Conservation (phyloP, 306 rosid genomes). For the Ochetophila trinervis region DNA sequence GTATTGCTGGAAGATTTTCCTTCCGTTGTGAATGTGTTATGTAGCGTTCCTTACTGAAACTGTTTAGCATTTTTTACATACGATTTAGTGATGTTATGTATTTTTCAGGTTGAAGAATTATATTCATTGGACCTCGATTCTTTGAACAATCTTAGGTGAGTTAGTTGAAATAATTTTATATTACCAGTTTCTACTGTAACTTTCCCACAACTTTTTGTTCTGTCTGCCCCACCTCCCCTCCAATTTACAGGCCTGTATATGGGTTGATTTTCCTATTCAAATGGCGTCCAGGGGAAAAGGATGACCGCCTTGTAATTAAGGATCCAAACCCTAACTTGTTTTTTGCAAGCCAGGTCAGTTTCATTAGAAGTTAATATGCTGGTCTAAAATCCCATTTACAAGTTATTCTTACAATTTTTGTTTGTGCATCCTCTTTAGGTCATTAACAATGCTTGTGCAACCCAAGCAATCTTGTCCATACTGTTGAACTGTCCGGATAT, state of each 20-base stretch:
- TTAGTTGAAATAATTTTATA: constrained; percentile 20
- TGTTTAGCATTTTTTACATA: neutral
- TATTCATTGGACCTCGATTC: constrained; percentile 84
- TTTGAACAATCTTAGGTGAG: constrained; percentile 78
- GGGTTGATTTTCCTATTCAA: constrained; percentile 98
- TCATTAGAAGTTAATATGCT: constrained; percentile 8
- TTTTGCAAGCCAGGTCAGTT: constrained; percentile 92
- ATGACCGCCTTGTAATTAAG: constrained; percentile 77
- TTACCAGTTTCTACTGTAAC: constrained; percentile 4
- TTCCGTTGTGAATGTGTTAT: neutral
- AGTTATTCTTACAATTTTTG: constrained; percentile 18
- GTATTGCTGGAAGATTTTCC: neutral
- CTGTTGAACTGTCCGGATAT: constrained; percentile 82
- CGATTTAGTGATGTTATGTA: constrained; percentile 19
- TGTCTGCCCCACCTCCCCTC: neutral
- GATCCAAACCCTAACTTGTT: constrained; percentile 95
- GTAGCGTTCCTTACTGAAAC: neutral
- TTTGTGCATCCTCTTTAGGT: constrained; percentile 45
- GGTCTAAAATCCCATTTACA: neutral
- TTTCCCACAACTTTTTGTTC: neutral
- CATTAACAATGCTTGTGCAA: constrained; percentile 97
- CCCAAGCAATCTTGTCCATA: constrained; percentile 96
- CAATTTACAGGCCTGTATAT: constrained; percentile 76
- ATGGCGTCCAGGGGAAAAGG: constrained; percentile 98
- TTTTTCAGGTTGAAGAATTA: constrained; percentile 86